Conservation (phyloP, 192 early-diverging fungal genomes). For the Entrophospora sp. region DNA sequence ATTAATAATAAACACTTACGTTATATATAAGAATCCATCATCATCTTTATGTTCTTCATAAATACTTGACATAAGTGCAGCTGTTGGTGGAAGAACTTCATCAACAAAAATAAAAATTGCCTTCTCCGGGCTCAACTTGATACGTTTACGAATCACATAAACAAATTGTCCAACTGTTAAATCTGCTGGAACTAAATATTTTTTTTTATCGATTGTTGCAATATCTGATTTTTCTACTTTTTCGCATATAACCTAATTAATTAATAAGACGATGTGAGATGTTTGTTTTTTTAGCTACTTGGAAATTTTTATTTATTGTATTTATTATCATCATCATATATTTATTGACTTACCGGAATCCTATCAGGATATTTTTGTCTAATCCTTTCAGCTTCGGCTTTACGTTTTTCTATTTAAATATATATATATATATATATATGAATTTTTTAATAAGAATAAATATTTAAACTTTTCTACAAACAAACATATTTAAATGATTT, state of each 20-base stretch:
- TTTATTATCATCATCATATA: too few relatives aligned
- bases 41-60: constrained; percentile 98
- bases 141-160: constrained; percentile 93
- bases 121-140: constrained; percentile 94
- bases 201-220: constrained; percentile 96
- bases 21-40: constrained; percentile 96
- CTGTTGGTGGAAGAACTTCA: constrained; percentile 88
- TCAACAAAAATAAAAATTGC: constrained; percentile 99
- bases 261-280: too few relatives aligned
- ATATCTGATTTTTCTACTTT: constrained; percentile 98
- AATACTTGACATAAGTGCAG: constrained; percentile 85
- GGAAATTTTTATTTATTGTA: too few relatives aligned
- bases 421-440: neutral
- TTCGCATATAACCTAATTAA: constrained; percentile 70
- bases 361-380: constrained; percentile 92
- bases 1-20: constrained; percentile 34
- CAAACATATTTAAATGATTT: too few relatives aligned
- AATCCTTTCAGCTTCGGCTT: constrained; percentile 93
- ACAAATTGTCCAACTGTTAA: constrained; percentile 97
- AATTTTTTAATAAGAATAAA: too few relatives aligned
- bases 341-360: constrained; percentile 57
- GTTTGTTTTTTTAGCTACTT: too few relatives aligned
- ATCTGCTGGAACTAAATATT: constrained; percentile 95
- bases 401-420: constrained; percentile 75
- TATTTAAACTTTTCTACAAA: too few relatives aligned